These are phyloP conservation scores for Cicer pinnatifidum DNA, from an alignment of 306 rosid genomes.

Conservation along the genomic window DNA sequence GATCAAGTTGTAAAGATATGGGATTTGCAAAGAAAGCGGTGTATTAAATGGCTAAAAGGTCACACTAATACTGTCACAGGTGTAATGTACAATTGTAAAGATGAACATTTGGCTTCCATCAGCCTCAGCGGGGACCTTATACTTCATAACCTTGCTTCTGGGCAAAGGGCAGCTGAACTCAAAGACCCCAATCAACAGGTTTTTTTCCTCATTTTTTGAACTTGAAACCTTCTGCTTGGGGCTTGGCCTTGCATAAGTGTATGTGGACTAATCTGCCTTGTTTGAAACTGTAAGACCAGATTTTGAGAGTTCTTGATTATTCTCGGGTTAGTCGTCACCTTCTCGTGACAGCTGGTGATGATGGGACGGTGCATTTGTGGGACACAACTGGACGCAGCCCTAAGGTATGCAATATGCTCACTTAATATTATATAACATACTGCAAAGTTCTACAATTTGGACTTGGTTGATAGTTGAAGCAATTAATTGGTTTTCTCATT, in stretches of 20 bases:
- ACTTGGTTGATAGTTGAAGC: slow-evolving; percentile 30
- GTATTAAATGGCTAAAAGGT: slow-evolving; percentile 93
- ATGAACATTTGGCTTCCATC: slow-evolving; percentile 96
- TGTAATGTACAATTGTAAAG: slow-evolving; percentile 92
- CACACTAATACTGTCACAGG: slow-evolving; percentile 86
- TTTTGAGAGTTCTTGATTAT: slow-evolving; percentile 95
- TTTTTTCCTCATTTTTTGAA: slow-evolving; percentile 49
- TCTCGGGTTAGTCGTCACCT: slow-evolving; percentile 94
- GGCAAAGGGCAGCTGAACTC: slow-evolving; percentile 92
- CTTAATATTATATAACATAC: background rate
- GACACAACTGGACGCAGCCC: slow-evolving; percentile 95
- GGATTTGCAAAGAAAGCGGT: slow-evolving; percentile 95
- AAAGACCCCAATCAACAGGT: slow-evolving; percentile 97
- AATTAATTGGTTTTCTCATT: slow-evolving; percentile 34
- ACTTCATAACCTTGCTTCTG: slow-evolving; percentile 95
- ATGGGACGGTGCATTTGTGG: slow-evolving; percentile 95
- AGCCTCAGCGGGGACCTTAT: slow-evolving; percentile 92
- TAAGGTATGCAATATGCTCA: slow-evolving; percentile 61
- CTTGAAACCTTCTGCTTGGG: slow-evolving; percentile 41
- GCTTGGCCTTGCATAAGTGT: slow-evolving; percentile 45
- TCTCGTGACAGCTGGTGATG: slow-evolving; percentile 95
- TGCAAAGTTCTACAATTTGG: background rate
- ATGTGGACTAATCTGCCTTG: slow-evolving; percentile 55
- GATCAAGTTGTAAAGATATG: slow-evolving; percentile 96
- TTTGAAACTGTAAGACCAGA: slow-evolving; percentile 91